These are phyloP conservation scores for Abortiporus biennis DNA, from an alignment of 1,284 basidiomycete genomes.

Conservation along the genomic window DNA sequence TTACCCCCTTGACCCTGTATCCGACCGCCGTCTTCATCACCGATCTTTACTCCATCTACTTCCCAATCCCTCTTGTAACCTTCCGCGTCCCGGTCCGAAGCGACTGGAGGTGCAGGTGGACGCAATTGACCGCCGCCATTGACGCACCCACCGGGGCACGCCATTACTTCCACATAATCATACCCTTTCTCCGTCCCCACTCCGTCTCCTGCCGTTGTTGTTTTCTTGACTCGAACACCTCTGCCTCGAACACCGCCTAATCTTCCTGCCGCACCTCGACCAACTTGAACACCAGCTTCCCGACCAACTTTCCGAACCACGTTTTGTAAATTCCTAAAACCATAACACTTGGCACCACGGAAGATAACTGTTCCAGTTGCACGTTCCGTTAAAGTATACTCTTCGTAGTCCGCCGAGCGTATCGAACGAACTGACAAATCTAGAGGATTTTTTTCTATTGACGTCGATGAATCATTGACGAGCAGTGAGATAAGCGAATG, in stretches of 20 bases:
- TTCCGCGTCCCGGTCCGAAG: slow-evolving; percentile 46
- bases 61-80: slow-evolving; percentile 54
- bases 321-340: slow-evolving; percentile 97
- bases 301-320: slow-evolving; percentile 91
- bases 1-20: slow-evolving; percentile 31
- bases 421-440: slow-evolving; percentile 56
- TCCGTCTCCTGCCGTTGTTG: slow-evolving; percentile 22
- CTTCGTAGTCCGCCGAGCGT: slow-evolving; percentile 60
- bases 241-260: slow-evolving; percentile 30
- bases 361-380: slow-evolving; percentile 65
- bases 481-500: slow-evolving; percentile 56
- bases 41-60: slow-evolving; percentile 37
- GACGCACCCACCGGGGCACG: slow-evolving; percentile 95
- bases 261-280: slow-evolving; percentile 59
- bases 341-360: slow-evolving; percentile 93
- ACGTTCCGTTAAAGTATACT: slow-evolving; percentile 48
- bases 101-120: slow-evolving; percentile 28
- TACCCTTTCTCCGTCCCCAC: slow-evolving; percentile 54
- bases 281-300: slow-evolving; percentile 73
- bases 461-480: slow-evolving; percentile 27
- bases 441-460: slow-evolving; percentile 25
- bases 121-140: slow-evolving; percentile 96
- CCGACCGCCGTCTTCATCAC: slow-evolving; percentile 25
- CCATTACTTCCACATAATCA: slow-evolving; percentile 99
- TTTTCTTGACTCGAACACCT: slow-evolving; percentile 24